A percentile compares a stretch with the other conserved stretches of the same genome.
These are phyloP conservation scores for Alternaria infectoria DNA, from an alignment of 2,329 filamentous ascomycete genomes.

Conservation along the genomic window DNA sequence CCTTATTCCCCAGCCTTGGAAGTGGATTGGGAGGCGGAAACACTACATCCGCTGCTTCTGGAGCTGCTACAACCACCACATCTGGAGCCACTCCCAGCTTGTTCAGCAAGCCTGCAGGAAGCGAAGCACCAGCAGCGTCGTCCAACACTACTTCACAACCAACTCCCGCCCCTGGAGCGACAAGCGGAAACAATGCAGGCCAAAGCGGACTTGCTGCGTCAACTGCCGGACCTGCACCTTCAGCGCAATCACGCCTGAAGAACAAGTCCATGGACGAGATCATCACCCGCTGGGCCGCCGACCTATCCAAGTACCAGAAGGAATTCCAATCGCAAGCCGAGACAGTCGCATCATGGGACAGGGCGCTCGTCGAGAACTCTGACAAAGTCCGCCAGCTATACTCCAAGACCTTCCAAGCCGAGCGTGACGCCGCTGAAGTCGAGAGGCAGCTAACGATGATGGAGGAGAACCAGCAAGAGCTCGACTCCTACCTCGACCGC, in stretches of 20 bases:
- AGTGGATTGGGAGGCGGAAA: slow-evolving; percentile 24
- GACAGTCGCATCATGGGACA: slow-evolving; percentile 89
- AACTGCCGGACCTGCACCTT: slow-evolving; percentile 79
- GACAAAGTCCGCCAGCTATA: slow-evolving; percentile 95
- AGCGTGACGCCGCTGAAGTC: slow-evolving; percentile 90
- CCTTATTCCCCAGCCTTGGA: slow-evolving; percentile 27
- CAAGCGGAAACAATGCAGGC: slow-evolving; percentile 27
- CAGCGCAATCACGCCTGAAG: slow-evolving; percentile 83
- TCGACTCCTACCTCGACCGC: slow-evolving; percentile 84
- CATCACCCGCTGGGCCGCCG: slow-evolving; percentile 93
- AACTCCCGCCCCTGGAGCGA: slow-evolving; percentile 21
- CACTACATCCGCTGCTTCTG: slow-evolving; percentile 25
- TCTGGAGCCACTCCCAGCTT: slow-evolving; percentile 20
- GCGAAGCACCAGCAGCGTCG: slow-evolving; percentile 22
- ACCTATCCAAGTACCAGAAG: slow-evolving; percentile 94
- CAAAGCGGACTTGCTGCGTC: slow-evolving; percentile 67
- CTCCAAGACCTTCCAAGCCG: slow-evolving; percentile 88
- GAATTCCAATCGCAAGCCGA: slow-evolving; percentile 91
- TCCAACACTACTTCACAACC: slow-evolving; percentile 35
- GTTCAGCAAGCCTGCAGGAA: slow-evolving; percentile 32
- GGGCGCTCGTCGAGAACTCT: slow-evolving; percentile 88
- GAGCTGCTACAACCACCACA: slow-evolving; percentile 18
- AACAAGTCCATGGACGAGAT: slow-evolving; percentile 99
- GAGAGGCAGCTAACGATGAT: slow-evolving; percentile 89
- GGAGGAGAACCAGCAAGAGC: slow-evolving; percentile 90